Evolutionary conservation across 2,329 filamentous ascomycete genomes (phyloP).

Genomic region (Zasmidium angulare): DNA sequence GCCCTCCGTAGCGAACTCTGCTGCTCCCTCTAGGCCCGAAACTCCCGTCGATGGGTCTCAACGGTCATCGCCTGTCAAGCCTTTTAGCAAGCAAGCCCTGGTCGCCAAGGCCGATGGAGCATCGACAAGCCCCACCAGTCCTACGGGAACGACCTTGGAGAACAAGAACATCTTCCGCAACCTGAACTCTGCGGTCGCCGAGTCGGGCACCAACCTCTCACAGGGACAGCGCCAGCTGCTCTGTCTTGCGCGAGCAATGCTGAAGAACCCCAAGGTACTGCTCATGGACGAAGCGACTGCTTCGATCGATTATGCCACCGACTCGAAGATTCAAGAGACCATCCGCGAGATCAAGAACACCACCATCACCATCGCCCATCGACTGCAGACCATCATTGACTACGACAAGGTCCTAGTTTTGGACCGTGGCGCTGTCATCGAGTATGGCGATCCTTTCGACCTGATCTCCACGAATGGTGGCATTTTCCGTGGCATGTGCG

Average conservation of each 20-base stretch:
- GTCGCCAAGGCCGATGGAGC: constrained; percentile 30
- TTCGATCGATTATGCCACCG: constrained; percentile 94
- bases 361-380: constrained; percentile 94
- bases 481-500: constrained; percentile 66
- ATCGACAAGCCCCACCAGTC: constrained; percentile 36
- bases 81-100: constrained; percentile 28
- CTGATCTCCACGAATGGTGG: constrained; percentile 71
- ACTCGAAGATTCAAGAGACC: constrained; percentile 93
- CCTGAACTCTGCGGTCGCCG: constrained; percentile 76
- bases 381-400: constrained; percentile 93
- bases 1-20: constrained; percentile 42
- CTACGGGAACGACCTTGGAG: constrained; percentile 51
- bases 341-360: constrained; percentile 90
- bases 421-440: constrained; percentile 82
- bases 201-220: constrained; percentile 91
- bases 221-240: constrained; percentile 94
- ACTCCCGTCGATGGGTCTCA: constrained; percentile 29
- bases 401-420: constrained; percentile 97
- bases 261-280: constrained; percentile 88
- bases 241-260: constrained; percentile 86
- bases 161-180: constrained; percentile 97
- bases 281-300: constrained; percentile 99
- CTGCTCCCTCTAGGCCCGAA: constrained; percentile 39
- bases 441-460: constrained; percentile 87
- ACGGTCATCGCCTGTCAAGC: constrained; percentile 25